phyloP scores from a whole-genome alignment of 2,329 filamentous ascomycete genomes.

The Bipolaris cookei region DNA sequence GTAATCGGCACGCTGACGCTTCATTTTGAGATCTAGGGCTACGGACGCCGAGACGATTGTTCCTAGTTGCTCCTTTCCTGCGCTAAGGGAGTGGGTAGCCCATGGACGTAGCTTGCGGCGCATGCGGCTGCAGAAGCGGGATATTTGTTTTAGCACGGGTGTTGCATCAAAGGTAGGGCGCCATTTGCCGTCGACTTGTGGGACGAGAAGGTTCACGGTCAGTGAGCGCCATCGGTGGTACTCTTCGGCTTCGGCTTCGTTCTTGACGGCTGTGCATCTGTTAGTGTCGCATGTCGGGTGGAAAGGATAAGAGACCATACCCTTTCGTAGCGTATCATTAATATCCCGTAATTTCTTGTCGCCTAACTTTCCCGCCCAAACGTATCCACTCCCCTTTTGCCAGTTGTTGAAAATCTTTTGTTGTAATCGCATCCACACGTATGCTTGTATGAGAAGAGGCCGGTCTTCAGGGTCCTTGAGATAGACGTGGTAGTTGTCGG shows the following conservation, averaged over 20 bases:
- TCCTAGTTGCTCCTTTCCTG: slow-evolving; percentile 42
- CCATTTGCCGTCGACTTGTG: slow-evolving; percentile 47
- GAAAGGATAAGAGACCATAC: slow-evolving; percentile 18
- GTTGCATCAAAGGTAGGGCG: slow-evolving; percentile 45
- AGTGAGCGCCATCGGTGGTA: slow-evolving; percentile 47
- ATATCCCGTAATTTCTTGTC: slow-evolving; percentile 45
- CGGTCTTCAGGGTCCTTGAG: slow-evolving; percentile 42
- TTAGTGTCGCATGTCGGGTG: slow-evolving; percentile 13
- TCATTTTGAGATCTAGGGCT: slow-evolving; percentile 48
- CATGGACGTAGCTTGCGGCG: slow-evolving; percentile 43
- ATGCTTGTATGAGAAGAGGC: slow-evolving; percentile 47
- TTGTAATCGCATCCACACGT: slow-evolving; percentile 46
- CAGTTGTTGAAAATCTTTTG: slow-evolving; percentile 48
- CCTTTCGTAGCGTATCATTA: slow-evolving; percentile 47
- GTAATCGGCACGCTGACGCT: slow-evolving; percentile 46
- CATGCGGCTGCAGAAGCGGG: slow-evolving; percentile 39
- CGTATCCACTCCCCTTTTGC: slow-evolving; percentile 45
- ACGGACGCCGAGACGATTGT: slow-evolving; percentile 47
- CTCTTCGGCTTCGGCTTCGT: slow-evolving; percentile 45
- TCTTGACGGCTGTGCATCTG: slow-evolving; percentile 41
- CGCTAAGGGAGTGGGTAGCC: slow-evolving; percentile 36
- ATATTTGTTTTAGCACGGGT: slow-evolving; percentile 45
- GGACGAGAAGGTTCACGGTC: slow-evolving; percentile 47
- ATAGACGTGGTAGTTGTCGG: slow-evolving; percentile 44
- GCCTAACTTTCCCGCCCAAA: slow-evolving; percentile 48